phyloP scores from a whole-genome alignment of 306 rosid species.

The Acacia melanoxylon region DNA sequence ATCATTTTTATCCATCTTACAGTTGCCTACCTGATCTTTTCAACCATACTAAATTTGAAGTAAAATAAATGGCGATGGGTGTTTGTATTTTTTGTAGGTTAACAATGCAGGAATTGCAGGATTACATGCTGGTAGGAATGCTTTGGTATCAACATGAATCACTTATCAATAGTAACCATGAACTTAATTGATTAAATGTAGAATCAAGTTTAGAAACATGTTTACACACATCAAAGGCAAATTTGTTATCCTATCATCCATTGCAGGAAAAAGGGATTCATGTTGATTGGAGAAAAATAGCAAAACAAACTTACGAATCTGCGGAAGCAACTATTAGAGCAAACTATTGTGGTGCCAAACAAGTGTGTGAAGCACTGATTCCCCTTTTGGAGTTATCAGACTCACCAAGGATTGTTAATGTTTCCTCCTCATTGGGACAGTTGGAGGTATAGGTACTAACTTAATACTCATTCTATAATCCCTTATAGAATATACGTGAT shows the following conservation, averaged over 20 bases:
- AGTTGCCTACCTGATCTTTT: too few species aligned
- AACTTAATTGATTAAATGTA: too few species aligned
- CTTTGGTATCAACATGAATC: background rate
- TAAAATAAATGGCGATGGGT: background rate
- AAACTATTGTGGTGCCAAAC: slow-evolving; percentile 54
- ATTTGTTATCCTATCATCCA: background rate
- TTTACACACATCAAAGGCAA: background rate
- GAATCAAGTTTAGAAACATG: background rate
- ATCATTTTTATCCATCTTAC: too few species aligned
- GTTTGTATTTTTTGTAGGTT: slow-evolving; percentile 25
- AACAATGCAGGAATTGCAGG: slow-evolving; percentile 39
- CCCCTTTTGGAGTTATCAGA: slow-evolving; percentile 51
- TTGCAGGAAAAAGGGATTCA: background rate
- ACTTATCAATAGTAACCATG: background rate
- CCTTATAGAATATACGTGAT: too few species aligned
- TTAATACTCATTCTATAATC: too few species aligned
- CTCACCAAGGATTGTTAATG: slow-evolving; percentile 56
- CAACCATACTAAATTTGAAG: too few species aligned
- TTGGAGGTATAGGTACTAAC: slow-evolving; percentile 30
- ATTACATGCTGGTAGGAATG: slow-evolving; percentile 7
- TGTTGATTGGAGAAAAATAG: slow-evolving; percentile 8
- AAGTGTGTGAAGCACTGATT: slow-evolving; percentile 42
- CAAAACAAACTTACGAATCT: slow-evolving; percentile 1
- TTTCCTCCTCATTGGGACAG: slow-evolving; percentile 30
- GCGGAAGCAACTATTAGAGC: slow-evolving; percentile 35